Evolutionary conservation across 257 asterid species (phyloP).

Genomic region (Solanum okadae): DNA sequence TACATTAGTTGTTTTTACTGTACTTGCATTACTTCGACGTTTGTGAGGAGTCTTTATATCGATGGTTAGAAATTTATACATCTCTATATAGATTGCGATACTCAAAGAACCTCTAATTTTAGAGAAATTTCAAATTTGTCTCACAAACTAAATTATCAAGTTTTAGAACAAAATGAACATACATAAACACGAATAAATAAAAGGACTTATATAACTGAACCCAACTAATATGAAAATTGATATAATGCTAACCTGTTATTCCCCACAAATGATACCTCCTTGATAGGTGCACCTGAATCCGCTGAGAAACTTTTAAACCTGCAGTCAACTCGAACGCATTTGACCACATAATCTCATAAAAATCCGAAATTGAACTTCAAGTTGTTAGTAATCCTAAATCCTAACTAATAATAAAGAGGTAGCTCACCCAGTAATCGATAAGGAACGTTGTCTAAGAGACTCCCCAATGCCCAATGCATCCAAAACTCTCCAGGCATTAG

Average conservation of each 20-base stretch:
- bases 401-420: neutral
- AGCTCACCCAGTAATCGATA: constrained; percentile 34
- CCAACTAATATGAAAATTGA: neutral
- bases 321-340: neutral
- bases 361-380: no score
- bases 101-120: no score
- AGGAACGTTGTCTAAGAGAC: constrained; percentile 29
- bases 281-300: constrained; percentile 18
- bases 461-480: constrained; percentile 70
- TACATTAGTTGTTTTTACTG: no score
- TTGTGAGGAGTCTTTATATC: neutral
- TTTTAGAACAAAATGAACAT: neutral
- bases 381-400: no score
- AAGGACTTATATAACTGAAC: neutral
- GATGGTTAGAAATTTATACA: neutral
- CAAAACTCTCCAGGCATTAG: constrained; percentile 73
- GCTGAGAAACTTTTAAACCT: constrained; percentile 26
- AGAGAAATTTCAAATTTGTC: no score
- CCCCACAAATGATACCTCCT: constrained; percentile 8
- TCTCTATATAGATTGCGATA: neutral
- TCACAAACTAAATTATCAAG: no score
- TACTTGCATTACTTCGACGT: neutral
- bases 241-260: constrained; percentile 22
- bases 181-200: neutral
- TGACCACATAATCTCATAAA: no score